Conservation (phyloP, 257 asterid genomes). For the Petrea volubilis region DNA sequence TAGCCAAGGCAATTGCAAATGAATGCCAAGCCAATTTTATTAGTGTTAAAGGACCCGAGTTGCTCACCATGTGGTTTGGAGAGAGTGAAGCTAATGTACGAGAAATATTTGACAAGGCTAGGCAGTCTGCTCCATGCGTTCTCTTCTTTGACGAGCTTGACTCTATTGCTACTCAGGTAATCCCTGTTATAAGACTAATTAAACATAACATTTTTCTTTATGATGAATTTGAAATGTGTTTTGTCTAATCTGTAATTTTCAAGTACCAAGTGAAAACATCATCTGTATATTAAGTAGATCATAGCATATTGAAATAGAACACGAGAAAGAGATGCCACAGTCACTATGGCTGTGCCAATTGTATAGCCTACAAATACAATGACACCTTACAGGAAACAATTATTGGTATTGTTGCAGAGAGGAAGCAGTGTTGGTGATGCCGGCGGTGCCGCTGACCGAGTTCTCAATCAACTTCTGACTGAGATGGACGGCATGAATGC, state of each 20-base stretch:
- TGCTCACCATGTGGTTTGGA: slow-evolving; percentile 76
- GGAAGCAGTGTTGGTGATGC: slow-evolving; percentile 64
- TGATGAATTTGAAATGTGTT: background rate
- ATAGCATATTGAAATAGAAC: background rate
- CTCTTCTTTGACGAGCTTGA: slow-evolving; percentile 72
- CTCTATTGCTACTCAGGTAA: slow-evolving; percentile 69
- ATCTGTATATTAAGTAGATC: background rate
- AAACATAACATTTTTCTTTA: background rate
- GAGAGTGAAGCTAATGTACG: slow-evolving; percentile 77
- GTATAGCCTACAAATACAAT: background rate
- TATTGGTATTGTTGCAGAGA: slow-evolving; percentile 38
- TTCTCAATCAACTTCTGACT: slow-evolving; percentile 62
- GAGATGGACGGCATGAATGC: slow-evolving; percentile 76
- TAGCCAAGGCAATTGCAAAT: slow-evolving; percentile 71
- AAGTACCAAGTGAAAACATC: background rate
- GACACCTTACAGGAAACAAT: background rate
- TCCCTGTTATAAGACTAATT: background rate
- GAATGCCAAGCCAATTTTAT: slow-evolving; percentile 70
- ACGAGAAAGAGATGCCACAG: background rate
- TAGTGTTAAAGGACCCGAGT: slow-evolving; percentile 63
- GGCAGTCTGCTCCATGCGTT: slow-evolving; percentile 69
- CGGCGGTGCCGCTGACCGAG: slow-evolving; percentile 69
- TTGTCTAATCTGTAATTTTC: background rate
- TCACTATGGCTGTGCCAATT: background rate
- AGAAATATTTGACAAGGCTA: slow-evolving; percentile 70